These are phyloP conservation scores for Chrysosphaeria jannelii DNA, from an alignment of 2,329 filamentous ascomycete species.

Conservation along the genomic window DNA sequence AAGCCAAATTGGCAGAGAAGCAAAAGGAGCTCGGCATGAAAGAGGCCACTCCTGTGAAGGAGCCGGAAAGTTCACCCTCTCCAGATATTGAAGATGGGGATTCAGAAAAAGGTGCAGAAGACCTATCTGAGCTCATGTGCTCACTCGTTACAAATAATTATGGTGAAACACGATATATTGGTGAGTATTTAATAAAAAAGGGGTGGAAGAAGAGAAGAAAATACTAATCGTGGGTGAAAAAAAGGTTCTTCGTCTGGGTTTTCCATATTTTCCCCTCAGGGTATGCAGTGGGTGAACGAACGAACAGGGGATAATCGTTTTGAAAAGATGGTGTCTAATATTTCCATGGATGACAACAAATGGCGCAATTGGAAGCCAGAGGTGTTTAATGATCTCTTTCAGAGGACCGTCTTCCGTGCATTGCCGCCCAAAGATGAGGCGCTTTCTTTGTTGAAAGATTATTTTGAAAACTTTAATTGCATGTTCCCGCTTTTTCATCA, in stretches of 20 bases:
- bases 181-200: no score
- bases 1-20: conserved; percentile 37
- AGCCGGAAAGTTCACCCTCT: no score
- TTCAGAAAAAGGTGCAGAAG: conserved; percentile 43
- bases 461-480: conserved; percentile 96
- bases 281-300: conserved; percentile 93
- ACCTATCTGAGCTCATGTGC: conserved; percentile 94
- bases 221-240: no score
- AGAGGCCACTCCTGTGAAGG: conserved; percentile 7
- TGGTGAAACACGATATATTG: conserved; percentile 87
- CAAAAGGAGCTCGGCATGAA: conserved; percentile 12
- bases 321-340: conserved; percentile 73
- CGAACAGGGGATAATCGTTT: conserved; percentile 93
- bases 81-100: neutral
- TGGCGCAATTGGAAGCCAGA: conserved; percentile 98
- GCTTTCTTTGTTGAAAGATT: conserved; percentile 66
- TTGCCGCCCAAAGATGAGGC: conserved; percentile 70
- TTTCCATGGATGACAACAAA: conserved; percentile 79
- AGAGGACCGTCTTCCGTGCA: conserved; percentile 52
- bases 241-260: conserved; percentile 97
- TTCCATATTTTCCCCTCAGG: conserved; percentile 94
- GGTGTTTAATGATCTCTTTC: conserved; percentile 78
- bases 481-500: conserved; percentile 96
- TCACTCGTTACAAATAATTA: conserved; percentile 83
- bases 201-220: no score